Conservation (phyloP, 176 grass and related monocot genomes). For the Raddia guianensis region DNA sequence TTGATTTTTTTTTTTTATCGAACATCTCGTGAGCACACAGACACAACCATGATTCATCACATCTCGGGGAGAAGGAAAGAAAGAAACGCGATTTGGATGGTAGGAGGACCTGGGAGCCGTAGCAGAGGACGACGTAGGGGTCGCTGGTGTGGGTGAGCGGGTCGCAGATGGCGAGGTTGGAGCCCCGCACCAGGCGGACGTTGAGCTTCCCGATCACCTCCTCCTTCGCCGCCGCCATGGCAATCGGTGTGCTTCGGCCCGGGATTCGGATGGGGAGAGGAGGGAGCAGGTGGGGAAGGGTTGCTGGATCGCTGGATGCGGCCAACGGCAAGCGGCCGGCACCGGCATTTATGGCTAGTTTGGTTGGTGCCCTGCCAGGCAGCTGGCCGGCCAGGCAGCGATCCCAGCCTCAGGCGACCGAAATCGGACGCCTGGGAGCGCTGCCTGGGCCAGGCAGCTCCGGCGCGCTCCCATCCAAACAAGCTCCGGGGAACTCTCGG, state of each 20-base stretch:
- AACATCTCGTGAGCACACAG: background rate
- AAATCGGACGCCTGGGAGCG: no score
- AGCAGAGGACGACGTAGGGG: conserved; percentile 76
- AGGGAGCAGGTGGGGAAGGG: background rate
- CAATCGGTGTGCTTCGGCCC: background rate
- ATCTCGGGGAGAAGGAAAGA: background rate
- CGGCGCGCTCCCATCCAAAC: no score
- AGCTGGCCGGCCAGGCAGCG: no score
- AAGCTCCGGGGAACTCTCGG: no score
- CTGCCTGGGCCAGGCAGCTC: no score
- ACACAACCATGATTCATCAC: background rate
- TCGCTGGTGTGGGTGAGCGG: conserved; percentile 81
- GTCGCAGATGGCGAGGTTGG: conserved; percentile 56
- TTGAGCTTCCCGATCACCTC: conserved; percentile 55
- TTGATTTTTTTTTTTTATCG: background rate
- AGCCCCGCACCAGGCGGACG: conserved; percentile 53
- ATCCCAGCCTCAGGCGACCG: no score
- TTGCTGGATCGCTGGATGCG: conserved; percentile 23
- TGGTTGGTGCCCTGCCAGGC: no score
- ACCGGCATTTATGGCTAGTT: conserved; percentile 31
- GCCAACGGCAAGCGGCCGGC: conserved; percentile 32
- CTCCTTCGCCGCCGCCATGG: conserved; percentile 41
- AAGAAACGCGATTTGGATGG: background rate
- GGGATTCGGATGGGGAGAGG: background rate
- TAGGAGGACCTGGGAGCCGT: conserved; percentile 53